Base-by-base conservation (phyloP, 2,329 filamentous ascomycete species). In the Colletotrichum echinochloae region DNA sequence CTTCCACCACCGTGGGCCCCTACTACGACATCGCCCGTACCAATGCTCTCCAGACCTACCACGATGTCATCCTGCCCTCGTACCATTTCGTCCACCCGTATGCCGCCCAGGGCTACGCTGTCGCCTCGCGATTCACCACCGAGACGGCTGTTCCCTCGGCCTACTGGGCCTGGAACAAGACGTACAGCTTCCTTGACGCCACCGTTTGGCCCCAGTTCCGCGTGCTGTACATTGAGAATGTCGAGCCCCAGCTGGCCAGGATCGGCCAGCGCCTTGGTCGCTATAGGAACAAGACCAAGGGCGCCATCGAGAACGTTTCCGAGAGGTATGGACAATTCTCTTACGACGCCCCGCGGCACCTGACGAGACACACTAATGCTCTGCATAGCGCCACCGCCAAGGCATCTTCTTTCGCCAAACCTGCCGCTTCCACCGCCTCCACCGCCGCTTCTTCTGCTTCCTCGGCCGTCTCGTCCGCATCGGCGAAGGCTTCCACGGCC, bases 171-270 rank as follows among this genome's bases (percentile, higher is more conserved):
- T 94, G 92, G 87, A 89, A 90, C 66, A 90, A 90, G 70, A 88
- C 88, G 0, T 88, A 90, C 69, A 82, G 87, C 16, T 95, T 98
- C 77, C 82, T 97, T 41, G 89, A 94, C 68, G 88, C 89, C 56
- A 91, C 90, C 2, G 84, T 98, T 20, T 96, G 93, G 91, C 95
- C 95, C 2, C 91, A 92, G 73, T 73, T 98, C 14, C 90, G 92
- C 33, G 87, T 92, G 18, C 83, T 98, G 6, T 98, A 98, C 77
- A 89, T 91, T 14, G 91, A 97, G 77, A 97, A 97, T 75, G 95
- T 99, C 4, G 95, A 98, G 82, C 97, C 97, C 18, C 97, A 99
- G 81, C 87, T 99, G 18, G 89, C 95, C 66, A 94, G 94, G 76
- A 98, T 99, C 76, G 93, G 94, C 16, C 92, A 98, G 82, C 91